Conservation (phyloP, 805 yeast species). For the Sungouiella blattae region DNA sequence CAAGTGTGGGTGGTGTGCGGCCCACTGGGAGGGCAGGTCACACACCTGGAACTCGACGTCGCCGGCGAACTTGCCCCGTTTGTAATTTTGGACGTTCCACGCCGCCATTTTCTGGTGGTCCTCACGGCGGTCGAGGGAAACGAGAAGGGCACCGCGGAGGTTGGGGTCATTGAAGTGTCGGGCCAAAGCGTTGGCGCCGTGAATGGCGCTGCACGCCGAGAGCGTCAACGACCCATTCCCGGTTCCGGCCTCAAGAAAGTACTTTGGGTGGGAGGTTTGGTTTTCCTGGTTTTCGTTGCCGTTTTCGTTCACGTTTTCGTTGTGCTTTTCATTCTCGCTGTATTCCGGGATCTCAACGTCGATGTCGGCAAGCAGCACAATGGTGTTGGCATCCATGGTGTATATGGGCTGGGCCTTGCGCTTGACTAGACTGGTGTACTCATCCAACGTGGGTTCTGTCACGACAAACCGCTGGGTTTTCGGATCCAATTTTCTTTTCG, state of each 20-base stretch:
- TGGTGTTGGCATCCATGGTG: conserved; percentile 3
- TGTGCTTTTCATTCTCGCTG: no score
- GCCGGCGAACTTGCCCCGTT: conserved; percentile 1
- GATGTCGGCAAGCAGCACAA: conserved; percentile 1
- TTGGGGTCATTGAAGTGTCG: neutral
- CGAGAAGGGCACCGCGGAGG: conserved; percentile 2
- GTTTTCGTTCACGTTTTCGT: no score
- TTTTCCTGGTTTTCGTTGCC: no score
- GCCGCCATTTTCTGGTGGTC: conserved; percentile 2
- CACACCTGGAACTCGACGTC: conserved; percentile 2
- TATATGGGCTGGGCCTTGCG: conserved; percentile 5
- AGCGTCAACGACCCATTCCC: conserved; percentile 5
- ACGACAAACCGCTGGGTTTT: neutral
- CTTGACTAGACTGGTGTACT: conserved; percentile 2
- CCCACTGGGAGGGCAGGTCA: conserved; percentile 2
- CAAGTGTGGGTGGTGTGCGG: neutral
- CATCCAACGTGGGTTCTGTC: conserved; percentile 4
- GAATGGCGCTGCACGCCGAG: conserved; percentile 3
- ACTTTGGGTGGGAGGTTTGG: neutral
- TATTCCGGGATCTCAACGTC: neutral
- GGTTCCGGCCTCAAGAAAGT: conserved; percentile 4
- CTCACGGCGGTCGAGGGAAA: conserved; percentile 1
- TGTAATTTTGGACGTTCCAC: conserved; percentile 2
- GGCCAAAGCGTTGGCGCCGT: conserved; percentile 3
- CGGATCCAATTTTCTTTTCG: neutral